These are phyloP conservation scores for Themeda triandra DNA, from an alignment of 176 grass and related monocot genomes.

Conservation along the genomic window DNA sequence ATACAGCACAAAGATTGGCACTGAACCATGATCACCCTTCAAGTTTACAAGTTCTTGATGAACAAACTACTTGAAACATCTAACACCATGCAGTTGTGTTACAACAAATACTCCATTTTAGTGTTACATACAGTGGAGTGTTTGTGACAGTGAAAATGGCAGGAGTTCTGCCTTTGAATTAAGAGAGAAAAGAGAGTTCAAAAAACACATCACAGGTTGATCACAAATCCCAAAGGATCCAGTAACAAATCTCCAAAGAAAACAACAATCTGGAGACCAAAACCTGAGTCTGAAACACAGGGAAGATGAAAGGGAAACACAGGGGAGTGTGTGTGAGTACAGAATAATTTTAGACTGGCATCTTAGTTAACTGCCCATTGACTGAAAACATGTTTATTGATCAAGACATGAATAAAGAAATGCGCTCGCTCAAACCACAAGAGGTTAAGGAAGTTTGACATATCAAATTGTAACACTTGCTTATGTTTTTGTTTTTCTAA, in stretches of 20 bases:
- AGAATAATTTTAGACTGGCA: background rate
- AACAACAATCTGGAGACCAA: no score
- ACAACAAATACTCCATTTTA: no score
- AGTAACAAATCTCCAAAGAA: no score
- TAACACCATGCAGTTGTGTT: background rate
- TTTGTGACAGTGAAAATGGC: background rate
- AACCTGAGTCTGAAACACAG: no score
- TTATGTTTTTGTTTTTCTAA: background rate
- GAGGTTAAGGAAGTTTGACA: background rate
- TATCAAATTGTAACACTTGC: background rate
- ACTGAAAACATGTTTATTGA: background rate
- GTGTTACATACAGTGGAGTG: no score
- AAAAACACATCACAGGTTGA: no score
- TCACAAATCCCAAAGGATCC: no score
- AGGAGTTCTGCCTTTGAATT: no score
- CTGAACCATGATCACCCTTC: background rate
- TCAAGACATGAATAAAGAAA: background rate
- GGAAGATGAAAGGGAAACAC: no score
- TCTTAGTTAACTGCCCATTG: background rate
- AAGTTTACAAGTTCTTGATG: background rate
- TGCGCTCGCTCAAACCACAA: background rate
- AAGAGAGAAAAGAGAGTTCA: no score
- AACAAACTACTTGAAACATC: background rate
- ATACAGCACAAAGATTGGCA: no score
- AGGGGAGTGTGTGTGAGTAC: background rate